phyloP scores from a whole-genome alignment of 1,139 yeast species.

The Torulaspora globosa region DNA sequence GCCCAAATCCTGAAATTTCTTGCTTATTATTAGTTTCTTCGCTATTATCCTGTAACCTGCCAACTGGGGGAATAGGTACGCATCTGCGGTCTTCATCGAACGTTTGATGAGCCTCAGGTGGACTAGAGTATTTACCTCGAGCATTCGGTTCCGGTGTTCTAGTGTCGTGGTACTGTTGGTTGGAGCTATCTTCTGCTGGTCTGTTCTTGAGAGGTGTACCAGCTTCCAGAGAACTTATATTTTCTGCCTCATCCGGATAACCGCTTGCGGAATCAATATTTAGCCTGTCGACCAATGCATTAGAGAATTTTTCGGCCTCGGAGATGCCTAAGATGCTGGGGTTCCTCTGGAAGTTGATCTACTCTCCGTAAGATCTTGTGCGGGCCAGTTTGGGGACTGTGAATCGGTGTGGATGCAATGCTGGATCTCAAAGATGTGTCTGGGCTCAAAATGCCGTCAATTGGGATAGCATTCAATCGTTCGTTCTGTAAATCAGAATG shows the following conservation, averaged over 20 bases:
- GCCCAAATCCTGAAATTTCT: background rate
- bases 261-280: background rate
- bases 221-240: conserved; percentile 10
- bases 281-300: conserved; percentile 4
- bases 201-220: conserved; percentile 12
- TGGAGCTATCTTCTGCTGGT: background rate
- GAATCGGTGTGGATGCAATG: conserved; percentile 4
- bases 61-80: background rate
- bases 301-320: conserved; percentile 10
- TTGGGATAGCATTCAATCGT: conserved; percentile 11
- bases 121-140: background rate
- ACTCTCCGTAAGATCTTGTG: background rate
- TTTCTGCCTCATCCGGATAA: background rate
- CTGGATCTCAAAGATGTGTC: conserved; percentile 7
- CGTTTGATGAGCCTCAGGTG: background rate
- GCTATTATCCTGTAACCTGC: background rate
- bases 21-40: background rate
- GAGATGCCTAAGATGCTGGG: conserved; percentile 15
- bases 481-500: background rate
- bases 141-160: background rate
- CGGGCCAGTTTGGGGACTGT: conserved; percentile 5
- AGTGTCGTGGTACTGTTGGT: background rate
- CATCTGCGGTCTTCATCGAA: background rate
- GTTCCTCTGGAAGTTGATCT: background rate
- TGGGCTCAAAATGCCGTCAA: conserved; percentile 14